Conservation (phyloP, 228 moss, liverwort and hornwort species). For the Sphagnum magellanicum region DNA sequence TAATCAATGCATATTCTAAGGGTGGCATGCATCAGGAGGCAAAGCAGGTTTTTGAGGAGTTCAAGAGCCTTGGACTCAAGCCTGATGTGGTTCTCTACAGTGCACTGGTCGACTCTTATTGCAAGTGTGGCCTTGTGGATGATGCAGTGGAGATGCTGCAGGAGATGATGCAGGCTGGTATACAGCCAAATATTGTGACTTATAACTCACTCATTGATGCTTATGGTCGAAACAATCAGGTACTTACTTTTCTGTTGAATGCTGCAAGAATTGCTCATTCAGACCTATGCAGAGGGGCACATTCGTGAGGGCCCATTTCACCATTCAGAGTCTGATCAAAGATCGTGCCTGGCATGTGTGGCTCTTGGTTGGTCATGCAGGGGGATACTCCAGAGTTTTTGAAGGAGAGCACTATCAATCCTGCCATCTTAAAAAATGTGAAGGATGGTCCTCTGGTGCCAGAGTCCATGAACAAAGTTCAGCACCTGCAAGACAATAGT, state of each 20-base stretch:
- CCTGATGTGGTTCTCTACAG: slow-evolving; percentile 96
- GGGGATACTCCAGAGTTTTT: slow-evolving; percentile 27
- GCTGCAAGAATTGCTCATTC: too few species aligned
- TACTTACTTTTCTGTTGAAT: slow-evolving; percentile 3
- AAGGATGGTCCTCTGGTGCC: slow-evolving; percentile 11
- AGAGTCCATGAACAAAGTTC: slow-evolving; percentile 24
- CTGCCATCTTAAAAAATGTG: slow-evolving; percentile 18
- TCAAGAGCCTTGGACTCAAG: slow-evolving; percentile 82
- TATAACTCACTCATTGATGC: slow-evolving; percentile 99
- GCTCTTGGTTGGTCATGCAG: slow-evolving; percentile 15
- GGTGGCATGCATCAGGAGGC: slow-evolving; percentile 81
- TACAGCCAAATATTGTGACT: slow-evolving; percentile 94
- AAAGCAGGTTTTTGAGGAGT: slow-evolving; percentile 65
- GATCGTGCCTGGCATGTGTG: too few species aligned
- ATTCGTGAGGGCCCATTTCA: too few species aligned
- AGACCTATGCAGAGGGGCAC: too few species aligned
- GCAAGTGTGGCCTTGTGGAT: slow-evolving; percentile 84
- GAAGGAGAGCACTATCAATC: slow-evolving; percentile 14
- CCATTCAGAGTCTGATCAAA: too few species aligned
- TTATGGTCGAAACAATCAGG: slow-evolving; percentile 77
- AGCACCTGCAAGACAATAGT: slow-evolving; percentile 21
- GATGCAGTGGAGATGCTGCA: slow-evolving; percentile 80
- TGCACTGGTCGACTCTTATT: slow-evolving; percentile 82
- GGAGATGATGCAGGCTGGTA: slow-evolving; percentile 93
- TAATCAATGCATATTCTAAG: slow-evolving; percentile 91